Evolutionary conservation across 202 grass and related monocot genomes (phyloP).

Genomic region (Setaria viridis): DNA sequence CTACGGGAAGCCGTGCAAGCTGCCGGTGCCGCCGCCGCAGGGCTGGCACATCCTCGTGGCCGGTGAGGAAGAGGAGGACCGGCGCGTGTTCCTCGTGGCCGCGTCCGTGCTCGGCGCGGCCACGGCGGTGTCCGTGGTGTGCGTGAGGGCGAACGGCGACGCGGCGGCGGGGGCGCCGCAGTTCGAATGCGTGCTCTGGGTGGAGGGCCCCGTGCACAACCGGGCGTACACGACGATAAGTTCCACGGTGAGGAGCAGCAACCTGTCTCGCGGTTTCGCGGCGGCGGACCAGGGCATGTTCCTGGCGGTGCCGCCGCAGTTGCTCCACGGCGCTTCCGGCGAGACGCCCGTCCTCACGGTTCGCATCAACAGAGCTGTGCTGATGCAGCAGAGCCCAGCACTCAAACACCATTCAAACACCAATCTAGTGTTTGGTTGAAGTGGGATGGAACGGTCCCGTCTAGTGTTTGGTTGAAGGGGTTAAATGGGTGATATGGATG

Average conservation of each 20-base stretch:
- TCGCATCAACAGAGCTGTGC: neutral
- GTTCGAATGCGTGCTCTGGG: constrained; percentile 15
- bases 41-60: neutral
- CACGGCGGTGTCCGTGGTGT: constrained; percentile 1
- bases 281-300: constrained; percentile 6
- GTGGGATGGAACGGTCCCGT: too few relatives aligned
- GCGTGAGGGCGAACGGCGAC: constrained; percentile 25
- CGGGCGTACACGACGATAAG: neutral
- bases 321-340: neutral
- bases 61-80: neutral
- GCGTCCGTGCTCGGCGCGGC: neutral
- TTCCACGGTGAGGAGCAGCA: neutral
- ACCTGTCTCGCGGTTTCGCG: neutral
- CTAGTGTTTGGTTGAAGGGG: too few relatives aligned
- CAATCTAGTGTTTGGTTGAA: too few relatives aligned
- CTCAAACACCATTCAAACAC: too few relatives aligned
- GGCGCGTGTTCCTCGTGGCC: constrained; percentile 27
- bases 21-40: neutral
- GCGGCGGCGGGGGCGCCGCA: neutral
- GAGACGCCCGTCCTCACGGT: neutral
- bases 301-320: constrained; percentile 9
- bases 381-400: neutral
- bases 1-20: neutral
- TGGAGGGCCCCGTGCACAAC: neutral
- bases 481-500: too few relatives aligned